phyloP scores from a whole-genome alignment of 2,329 filamentous ascomycete species.

The Fusarium dimerum region DNA sequence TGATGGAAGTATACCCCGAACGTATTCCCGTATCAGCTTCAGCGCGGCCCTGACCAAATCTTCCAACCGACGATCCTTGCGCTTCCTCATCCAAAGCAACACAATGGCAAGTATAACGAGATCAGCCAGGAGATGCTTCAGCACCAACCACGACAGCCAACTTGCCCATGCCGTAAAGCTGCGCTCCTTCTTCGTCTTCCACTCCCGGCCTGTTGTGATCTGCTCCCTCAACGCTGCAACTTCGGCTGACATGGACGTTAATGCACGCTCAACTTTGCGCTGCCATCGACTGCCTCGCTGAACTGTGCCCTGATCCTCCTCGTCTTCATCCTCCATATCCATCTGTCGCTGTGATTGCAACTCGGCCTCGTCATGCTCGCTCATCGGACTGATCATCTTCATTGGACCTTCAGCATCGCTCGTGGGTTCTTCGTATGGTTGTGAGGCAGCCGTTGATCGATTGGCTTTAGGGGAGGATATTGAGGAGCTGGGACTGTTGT shows the following conservation, averaged over 20 bases:
- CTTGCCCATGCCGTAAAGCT: constrained; percentile 69
- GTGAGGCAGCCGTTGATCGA: constrained; percentile 33
- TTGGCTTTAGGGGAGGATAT: constrained; percentile 55
- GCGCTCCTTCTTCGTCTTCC: constrained; percentile 64
- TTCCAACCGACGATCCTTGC: constrained; percentile 71
- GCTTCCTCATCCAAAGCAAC: constrained; percentile 70
- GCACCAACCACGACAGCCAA: constrained; percentile 67
- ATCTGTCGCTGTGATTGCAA: constrained; percentile 51
- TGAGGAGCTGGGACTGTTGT: constrained; percentile 70
- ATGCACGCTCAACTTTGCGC: constrained; percentile 77
- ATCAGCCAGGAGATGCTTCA: constrained; percentile 77
- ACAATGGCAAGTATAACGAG: constrained; percentile 64
- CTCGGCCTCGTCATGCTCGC: constrained; percentile 74
- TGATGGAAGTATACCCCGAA: constrained; percentile 58
- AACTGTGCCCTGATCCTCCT: constrained; percentile 33
- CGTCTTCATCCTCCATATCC: constrained; percentile 47
- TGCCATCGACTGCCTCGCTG: constrained; percentile 65
- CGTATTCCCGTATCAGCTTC: constrained; percentile 58
- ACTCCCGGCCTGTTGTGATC: constrained; percentile 74
- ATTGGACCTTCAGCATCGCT: constrained; percentile 58
- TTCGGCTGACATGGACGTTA: constrained; percentile 89
- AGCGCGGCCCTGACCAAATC: constrained; percentile 70
- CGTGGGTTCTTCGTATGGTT: constrained; percentile 48
- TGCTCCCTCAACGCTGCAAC: constrained; percentile 91
- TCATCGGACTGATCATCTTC: constrained; percentile 81